Evolutionary conservation across 2,329 filamentous ascomycete species (phyloP).

Genomic region (Diaporthe eres): DNA sequence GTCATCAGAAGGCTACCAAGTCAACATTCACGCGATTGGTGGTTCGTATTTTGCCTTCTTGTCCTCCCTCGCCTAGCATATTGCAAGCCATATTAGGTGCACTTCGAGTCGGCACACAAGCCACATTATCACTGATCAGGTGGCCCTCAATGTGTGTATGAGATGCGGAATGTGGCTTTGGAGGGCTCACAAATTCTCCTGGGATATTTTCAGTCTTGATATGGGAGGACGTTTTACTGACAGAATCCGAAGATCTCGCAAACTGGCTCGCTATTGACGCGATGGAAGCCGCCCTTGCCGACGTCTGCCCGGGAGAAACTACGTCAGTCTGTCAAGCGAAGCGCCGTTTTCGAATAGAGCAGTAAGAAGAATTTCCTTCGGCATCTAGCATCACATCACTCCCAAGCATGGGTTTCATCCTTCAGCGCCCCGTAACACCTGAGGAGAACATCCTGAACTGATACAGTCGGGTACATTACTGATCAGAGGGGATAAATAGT

Average conservation of each 20-base stretch:
- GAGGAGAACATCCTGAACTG: background rate
- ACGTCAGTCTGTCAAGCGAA: constrained; percentile 66
- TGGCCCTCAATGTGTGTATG: background rate
- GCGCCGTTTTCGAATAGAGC: constrained; percentile 77
- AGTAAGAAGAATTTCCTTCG: constrained; percentile 50
- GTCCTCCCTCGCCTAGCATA: too few relatives aligned
- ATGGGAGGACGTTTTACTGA: background rate
- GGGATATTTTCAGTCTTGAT: background rate
- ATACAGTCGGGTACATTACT: background rate
- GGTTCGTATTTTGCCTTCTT: background rate
- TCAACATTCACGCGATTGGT: constrained; percentile 81
- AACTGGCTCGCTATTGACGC: constrained; percentile 76
- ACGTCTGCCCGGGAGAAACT: constrained; percentile 61
- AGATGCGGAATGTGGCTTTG: too few relatives aligned
- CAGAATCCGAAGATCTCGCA: constrained; percentile 66
- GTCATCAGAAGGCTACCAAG: constrained; percentile 74
- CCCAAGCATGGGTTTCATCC: background rate
- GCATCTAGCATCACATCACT: background rate
- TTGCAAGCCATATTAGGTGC: background rate
- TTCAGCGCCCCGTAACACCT: too few relatives aligned
- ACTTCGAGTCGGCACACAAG: background rate
- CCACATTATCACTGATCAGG: background rate
- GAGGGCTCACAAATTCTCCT: background rate
- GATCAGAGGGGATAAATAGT: background rate
- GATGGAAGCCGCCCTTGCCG: constrained; percentile 68